These are phyloP conservation scores for Sporothrix luriei DNA, from an alignment of 2,329 filamentous ascomycete genomes.

Conservation along the genomic window DNA sequence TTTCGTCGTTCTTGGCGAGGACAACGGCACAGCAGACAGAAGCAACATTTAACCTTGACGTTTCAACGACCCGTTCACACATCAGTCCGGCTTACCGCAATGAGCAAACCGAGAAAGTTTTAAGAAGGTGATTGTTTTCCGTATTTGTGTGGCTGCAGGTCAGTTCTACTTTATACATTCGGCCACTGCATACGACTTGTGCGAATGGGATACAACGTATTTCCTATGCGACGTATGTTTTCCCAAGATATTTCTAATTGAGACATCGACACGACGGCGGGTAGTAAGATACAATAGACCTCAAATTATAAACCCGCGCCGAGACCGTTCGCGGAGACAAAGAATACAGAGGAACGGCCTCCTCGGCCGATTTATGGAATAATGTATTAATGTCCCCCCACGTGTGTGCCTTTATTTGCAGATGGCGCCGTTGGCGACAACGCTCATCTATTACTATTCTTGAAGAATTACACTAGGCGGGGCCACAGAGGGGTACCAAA, in stretches of 20 bases:
- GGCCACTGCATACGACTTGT: neutral
- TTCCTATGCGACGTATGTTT: neutral
- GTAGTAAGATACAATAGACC: neutral
- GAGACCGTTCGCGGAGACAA: neutral
- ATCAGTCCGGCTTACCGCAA: conserved; percentile 7
- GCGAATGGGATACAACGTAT: too few species aligned
- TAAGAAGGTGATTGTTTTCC: neutral
- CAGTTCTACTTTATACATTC: conserved; percentile 3
- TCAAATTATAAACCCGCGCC: neutral
- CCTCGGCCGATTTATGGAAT: too few species aligned
- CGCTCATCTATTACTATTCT: neutral
- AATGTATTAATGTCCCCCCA: neutral
- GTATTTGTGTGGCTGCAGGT: neutral
- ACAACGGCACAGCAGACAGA: neutral
- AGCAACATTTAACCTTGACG: neutral
- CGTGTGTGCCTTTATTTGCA: conserved; percentile 29
- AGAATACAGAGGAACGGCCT: neutral
- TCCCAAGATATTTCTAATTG: neutral
- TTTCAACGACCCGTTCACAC: neutral
- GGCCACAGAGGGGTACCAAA: neutral
- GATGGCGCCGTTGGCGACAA: conserved; percentile 23
- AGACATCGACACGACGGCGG: conserved; percentile 1
- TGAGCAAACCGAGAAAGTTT: neutral
- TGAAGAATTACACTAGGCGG: neutral
- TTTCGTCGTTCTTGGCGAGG: conserved; percentile 9